phyloP scores from a whole-genome alignment of 352 stramenopile species.

The Chrysophaeum taylorii region DNA sequence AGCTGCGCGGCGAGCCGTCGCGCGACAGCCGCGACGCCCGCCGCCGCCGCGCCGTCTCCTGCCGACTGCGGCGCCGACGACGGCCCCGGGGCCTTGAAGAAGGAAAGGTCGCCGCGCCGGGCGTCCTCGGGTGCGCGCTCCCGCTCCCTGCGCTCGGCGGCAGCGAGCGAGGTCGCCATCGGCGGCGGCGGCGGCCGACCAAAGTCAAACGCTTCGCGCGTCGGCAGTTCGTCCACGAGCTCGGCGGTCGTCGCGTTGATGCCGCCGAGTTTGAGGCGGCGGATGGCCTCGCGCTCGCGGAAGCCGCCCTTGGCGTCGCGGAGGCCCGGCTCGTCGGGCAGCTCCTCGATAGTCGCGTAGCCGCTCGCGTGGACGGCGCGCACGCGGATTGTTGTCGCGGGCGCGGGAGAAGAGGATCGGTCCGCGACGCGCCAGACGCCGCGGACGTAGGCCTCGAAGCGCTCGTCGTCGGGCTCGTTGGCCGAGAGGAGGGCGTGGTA shows the following conservation, averaged over 20 bases:
- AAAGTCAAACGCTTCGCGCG: too few relatives aligned
- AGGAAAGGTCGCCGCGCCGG: too few relatives aligned
- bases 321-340: too few relatives aligned
- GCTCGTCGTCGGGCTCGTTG: not conserved
- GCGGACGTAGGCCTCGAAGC: not conserved
- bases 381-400: too few relatives aligned
- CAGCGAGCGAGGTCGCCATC: not conserved
- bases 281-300: not conserved
- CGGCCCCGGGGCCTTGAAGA: not conserved
- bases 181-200: not conserved
- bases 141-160: too few relatives aligned
- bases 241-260: not conserved
- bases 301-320: too few relatives aligned
- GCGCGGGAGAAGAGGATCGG: too few relatives aligned
- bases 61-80: not conserved
- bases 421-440: not conserved
- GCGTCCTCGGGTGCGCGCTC: too few relatives aligned
- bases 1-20: not conserved
- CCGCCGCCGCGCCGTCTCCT: not conserved
- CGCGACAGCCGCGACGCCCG: not conserved
- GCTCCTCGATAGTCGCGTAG: not conserved
- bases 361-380: not conserved
- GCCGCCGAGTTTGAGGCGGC: not conserved
- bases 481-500: conserved; percentile 3
- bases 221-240: not conserved